phyloP scores from a whole-genome alignment of 805 yeast genomes.

The Grigorovia yakushimaensis region DNA sequence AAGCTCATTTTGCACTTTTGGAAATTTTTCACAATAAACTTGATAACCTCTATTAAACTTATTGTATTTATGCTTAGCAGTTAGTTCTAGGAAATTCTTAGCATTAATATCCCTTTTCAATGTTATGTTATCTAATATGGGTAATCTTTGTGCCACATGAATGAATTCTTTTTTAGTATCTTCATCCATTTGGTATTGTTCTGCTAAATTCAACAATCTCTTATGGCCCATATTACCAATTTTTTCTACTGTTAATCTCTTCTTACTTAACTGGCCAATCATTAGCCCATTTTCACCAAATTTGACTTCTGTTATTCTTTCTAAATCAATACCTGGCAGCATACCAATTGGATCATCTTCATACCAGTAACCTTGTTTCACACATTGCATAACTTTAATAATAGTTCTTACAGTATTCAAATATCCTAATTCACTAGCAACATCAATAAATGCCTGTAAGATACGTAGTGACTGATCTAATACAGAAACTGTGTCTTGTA shows the following conservation, averaged over 20 bases:
- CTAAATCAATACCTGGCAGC: slow-evolving; percentile 32
- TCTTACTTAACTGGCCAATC: slow-evolving; percentile 2
- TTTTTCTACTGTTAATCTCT: slow-evolving; percentile 26
- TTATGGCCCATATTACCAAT: slow-evolving; percentile 36
- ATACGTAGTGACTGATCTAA: slow-evolving; percentile 92
- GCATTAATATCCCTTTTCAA: slow-evolving; percentile 25
- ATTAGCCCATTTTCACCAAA: slow-evolving; percentile 18
- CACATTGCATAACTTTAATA: slow-evolving; percentile 66
- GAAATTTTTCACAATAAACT: slow-evolving; percentile 70
- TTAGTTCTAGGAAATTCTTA: slow-evolving; percentile 32
- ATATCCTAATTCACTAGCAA: slow-evolving; percentile 75
- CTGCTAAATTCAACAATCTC: slow-evolving; percentile 15
- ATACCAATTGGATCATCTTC: slow-evolving; percentile 60
- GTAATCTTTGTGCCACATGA: slow-evolving; percentile 46
- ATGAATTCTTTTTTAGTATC: slow-evolving; percentile 40
- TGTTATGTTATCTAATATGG: slow-evolving; percentile 43
- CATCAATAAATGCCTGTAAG: slow-evolving; percentile 85
- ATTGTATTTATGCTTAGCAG: slow-evolving; percentile 43
- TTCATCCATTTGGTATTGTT: slow-evolving; percentile 31
- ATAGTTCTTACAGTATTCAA: slow-evolving; percentile 50
- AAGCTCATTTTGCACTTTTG: slow-evolving; percentile 84
- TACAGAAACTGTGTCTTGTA: slow-evolving; percentile 88
- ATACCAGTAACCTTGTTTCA: slow-evolving; percentile 83
- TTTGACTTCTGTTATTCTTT: slow-evolving; percentile 17
- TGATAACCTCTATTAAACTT: slow-evolving; percentile 47